phyloP scores from a whole-genome alignment of 2,329 filamentous ascomycete species.

The Verticillium albo-atrum region DNA sequence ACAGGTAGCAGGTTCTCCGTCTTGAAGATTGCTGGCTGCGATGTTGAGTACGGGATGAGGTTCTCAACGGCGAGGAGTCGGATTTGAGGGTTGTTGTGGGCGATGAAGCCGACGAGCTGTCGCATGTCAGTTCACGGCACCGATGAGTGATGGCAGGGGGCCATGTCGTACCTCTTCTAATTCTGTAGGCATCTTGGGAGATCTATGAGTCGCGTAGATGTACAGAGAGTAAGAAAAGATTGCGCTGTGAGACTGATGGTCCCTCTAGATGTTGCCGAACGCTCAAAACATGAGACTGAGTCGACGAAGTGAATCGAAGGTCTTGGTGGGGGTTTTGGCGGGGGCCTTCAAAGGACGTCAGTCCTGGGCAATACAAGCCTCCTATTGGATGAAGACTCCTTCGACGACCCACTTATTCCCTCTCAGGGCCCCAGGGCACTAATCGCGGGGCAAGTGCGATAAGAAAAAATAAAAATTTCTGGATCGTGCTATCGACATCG shows the following conservation, averaged over 20 bases:
- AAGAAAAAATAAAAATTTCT: constrained; percentile 21
- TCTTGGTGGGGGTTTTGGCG: constrained; percentile 3
- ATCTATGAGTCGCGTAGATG: not conserved
- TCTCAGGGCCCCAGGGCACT: constrained; percentile 9
- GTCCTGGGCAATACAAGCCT: not conserved
- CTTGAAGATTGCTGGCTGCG: constrained; percentile 80
- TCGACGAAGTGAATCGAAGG: not conserved
- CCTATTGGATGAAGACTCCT: constrained; percentile 4
- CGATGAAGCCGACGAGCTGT: constrained; percentile 88
- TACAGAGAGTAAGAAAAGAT: not conserved
- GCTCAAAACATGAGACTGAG: not conserved
- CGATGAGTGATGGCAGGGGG: not conserved
- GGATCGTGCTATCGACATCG: not conserved
- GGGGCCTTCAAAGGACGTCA: constrained; percentile 1
- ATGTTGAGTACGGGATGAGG: constrained; percentile 74
- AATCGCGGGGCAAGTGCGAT: constrained; percentile 23
- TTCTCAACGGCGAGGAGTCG: constrained; percentile 82
- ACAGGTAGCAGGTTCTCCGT: constrained; percentile 70
- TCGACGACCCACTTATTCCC: constrained; percentile 2
- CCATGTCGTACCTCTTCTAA: constrained; percentile 61
- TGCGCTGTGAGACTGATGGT: constrained; percentile 5
- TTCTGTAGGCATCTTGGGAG: constrained; percentile 63
- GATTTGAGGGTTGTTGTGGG: constrained; percentile 87
- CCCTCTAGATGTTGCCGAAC: not conserved
- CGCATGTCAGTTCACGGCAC: constrained; percentile 6